A percentile compares a stretch with the other conserved stretches of the same genome.
phyloP scores from a whole-genome alignment of 345 rosid genomes.

The Erysimum cheiranthoides region DNA sequence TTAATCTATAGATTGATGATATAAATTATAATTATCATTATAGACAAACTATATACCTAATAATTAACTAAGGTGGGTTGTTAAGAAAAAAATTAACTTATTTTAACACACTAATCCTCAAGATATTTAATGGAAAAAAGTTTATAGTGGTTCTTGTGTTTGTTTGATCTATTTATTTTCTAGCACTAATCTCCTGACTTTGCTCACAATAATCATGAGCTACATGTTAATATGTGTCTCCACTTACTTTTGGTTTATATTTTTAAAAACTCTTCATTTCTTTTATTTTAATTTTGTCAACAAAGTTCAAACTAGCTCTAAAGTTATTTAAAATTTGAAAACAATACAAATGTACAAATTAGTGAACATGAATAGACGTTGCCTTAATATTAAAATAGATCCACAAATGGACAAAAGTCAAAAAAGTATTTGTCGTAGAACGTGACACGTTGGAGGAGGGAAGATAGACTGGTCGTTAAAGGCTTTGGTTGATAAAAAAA shows the following conservation, averaged over 20 bases:
- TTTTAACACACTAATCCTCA: not conserved
- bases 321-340: conserved; percentile 2
- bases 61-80: not conserved
- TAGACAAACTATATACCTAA: not conserved
- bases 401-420: conserved; percentile 33
- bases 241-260: not conserved
- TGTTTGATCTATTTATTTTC: conserved; percentile 1
- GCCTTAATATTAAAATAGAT: conserved; percentile 1
- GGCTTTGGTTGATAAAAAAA: not conserved
- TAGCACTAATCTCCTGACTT: not conserved
- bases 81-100: not conserved
- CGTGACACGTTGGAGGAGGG: conserved; percentile 45
- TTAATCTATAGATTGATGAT: not conserved
- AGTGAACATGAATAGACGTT: conserved; percentile 42
- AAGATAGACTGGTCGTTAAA: conserved; percentile 31
- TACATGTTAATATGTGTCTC: not conserved
- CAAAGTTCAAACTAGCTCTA: conserved; percentile 13
- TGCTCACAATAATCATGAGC: conserved; percentile 10
- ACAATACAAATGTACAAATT: conserved; percentile 17
- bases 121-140: not conserved
- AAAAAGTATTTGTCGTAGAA: conserved; percentile 33
- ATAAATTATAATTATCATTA: not conserved
- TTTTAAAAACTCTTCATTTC: not conserved
- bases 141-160: not conserved
- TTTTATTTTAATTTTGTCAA: not conserved